Evolutionary conservation across 768 basidiomycete genomes (phyloP).

Genomic region (Dentipellis fragilis): DNA sequence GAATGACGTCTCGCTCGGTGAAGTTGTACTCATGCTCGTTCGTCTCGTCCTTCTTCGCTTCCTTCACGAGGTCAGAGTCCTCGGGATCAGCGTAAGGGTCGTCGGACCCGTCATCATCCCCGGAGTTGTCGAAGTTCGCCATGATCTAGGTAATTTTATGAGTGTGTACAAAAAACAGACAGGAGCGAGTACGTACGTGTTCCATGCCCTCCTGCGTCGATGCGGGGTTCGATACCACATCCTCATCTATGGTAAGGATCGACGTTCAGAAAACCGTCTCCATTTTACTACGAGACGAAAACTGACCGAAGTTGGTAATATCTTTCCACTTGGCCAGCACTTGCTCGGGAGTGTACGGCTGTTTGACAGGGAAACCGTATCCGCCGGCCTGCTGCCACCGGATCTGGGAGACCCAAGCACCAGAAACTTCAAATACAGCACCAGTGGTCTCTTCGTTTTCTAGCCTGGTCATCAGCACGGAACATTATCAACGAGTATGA

Average conservation of each 20-base stretch:
- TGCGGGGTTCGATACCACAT: conserved; percentile 72
- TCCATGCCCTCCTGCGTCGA: conserved; percentile 68
- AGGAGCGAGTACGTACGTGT: conserved; percentile 33
- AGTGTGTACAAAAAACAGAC: background rate
- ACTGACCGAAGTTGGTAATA: conserved; percentile 78
- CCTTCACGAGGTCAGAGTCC: conserved; percentile 72
- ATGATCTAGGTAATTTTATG: conserved; percentile 29
- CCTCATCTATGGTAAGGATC: conserved; percentile 44
- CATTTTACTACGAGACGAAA: background rate
- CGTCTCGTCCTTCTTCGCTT: conserved; percentile 59
- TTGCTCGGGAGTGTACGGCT: conserved; percentile 69
- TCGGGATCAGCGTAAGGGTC: conserved; percentile 62
- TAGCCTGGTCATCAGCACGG: conserved; percentile 11
- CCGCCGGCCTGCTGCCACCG: conserved; percentile 91
- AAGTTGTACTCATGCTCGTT: conserved; percentile 60
- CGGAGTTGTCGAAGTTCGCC: conserved; percentile 45
- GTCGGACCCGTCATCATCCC: conserved; percentile 15
- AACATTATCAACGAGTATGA: background rate
- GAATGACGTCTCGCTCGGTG: conserved; percentile 82
- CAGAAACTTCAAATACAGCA: conserved; percentile 74
- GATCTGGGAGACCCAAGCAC: conserved; percentile 87
- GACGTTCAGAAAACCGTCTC: conserved; percentile 4
- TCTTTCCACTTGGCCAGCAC: conserved; percentile 69
- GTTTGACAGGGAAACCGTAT: conserved; percentile 75
- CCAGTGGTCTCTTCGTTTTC: conserved; percentile 70